Evolutionary conservation across 1,139 yeast genomes (phyloP), one percentile per base, ranked within the genome.

Genomic region (Candida glucosophila): DNA sequence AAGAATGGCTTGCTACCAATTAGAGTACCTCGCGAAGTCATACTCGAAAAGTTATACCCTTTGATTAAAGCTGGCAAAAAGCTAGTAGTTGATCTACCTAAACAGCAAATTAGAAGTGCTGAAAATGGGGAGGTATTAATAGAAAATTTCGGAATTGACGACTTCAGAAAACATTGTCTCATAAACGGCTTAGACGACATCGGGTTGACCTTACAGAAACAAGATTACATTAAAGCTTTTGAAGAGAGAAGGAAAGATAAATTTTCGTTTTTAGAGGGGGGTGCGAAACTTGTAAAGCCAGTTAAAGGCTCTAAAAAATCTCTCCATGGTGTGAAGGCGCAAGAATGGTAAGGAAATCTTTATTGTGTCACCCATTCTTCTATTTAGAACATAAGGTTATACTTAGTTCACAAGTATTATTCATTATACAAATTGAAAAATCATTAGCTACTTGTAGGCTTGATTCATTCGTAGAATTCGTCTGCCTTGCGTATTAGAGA

Each of bases 181-280:
- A 65, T 88, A 32, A 85, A 90, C 41, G 98, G 98, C 34, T 75
- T 90, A 35, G 98, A 90, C 52, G 98, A 90, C 52, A 90, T 90
- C 57, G 97, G 97, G 22, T 73, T 90, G 47, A 90, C 98, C 27
- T 63, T 90, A 47, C 92, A 86, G 56, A 86, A 86, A 61, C 95
- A 83, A 58, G 73, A 73, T 29, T 73, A 49, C 53, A 90, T 90
- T 40, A 34, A 55, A 30, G 67, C 74, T 41, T 90, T 76, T 49
- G 98, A 90, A 63, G 69, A 58, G 17, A 57, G 59, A 37, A 82
- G 98, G 67, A 77, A 71, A 51, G 76, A 67, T 31, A 74, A 63
- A 49, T 90, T 81, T 54, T 83, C 95, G 10, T 90, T 92, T 73
- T 73, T 86, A 47, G 97, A 90, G 60, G 86, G 86, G 41, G 92